Conservation (phyloP, 2,329 filamentous ascomycete genomes). For the Colletotrichum incanum region DNA sequence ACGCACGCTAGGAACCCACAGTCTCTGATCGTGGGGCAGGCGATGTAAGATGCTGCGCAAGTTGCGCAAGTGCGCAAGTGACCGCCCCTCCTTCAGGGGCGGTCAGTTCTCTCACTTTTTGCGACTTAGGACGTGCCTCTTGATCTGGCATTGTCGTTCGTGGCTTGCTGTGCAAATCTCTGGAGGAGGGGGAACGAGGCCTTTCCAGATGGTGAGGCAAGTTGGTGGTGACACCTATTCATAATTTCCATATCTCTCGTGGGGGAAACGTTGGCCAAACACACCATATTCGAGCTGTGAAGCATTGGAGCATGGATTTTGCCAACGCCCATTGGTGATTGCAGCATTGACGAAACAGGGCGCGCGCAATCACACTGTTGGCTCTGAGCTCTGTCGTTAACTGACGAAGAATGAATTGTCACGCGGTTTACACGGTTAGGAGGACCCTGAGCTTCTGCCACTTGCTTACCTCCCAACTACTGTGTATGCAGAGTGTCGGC, state of each 20-base stretch:
- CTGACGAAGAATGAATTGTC: neutral
- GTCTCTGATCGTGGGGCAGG: conserved; percentile 24
- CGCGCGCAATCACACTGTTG: too few species aligned
- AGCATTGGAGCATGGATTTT: neutral
- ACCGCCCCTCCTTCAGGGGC: neutral
- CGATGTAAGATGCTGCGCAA: conserved; percentile 25
- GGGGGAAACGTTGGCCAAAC: conserved; percentile 32
- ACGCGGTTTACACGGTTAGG: neutral
- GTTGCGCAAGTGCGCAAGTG: neutral
- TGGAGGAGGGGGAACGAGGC: neutral
- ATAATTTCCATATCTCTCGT: conserved; percentile 29
- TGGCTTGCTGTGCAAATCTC: conserved; percentile 32
- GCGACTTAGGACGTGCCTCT: conserved; percentile 26
- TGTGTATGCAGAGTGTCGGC: neutral
- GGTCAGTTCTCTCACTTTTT: neutral
- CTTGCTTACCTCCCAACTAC: neutral
- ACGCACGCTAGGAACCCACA: conserved; percentile 33
- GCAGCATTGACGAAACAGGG: conserved; percentile 2
- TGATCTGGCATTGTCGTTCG: conserved; percentile 26
- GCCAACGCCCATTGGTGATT: neutral
- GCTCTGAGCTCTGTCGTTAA: neutral
- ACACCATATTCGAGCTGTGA: conserved; percentile 2
- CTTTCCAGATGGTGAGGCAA: conserved; percentile 24
- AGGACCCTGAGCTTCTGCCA: neutral
- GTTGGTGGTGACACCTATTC: conserved; percentile 20